phyloP scores from a whole-genome alignment of 2,329 filamentous ascomycete species.

The Daldinia sp. region DNA sequence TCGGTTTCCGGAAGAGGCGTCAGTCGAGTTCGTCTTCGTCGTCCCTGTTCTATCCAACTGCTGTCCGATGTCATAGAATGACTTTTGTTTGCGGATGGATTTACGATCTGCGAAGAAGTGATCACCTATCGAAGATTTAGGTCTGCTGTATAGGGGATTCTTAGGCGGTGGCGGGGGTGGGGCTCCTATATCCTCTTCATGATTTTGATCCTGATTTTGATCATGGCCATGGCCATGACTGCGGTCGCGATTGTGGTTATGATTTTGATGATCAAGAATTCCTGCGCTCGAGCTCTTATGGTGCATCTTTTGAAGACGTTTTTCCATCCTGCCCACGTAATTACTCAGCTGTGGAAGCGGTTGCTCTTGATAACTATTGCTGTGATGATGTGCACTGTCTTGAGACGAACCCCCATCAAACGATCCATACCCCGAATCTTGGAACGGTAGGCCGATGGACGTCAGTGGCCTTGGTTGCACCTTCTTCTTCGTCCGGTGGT shows the following conservation, averaged over 20 bases:
- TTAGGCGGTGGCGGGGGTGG: slow-evolving; percentile 55
- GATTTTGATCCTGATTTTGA: no score
- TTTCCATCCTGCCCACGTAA: slow-evolving; percentile 94
- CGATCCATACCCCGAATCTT: slow-evolving; percentile 69
- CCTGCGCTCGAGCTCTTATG: slow-evolving; percentile 60
- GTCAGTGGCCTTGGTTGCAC: slow-evolving; percentile 67
- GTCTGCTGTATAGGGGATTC: slow-evolving; percentile 58
- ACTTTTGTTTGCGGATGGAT: slow-evolving; percentile 69
- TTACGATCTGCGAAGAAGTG: slow-evolving; percentile 53
- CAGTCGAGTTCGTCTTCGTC: slow-evolving; percentile 85
- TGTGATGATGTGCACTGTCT: slow-evolving; percentile 53
- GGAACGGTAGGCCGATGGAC: slow-evolving; percentile 72
- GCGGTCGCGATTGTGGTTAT: no score
- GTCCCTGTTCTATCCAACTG: slow-evolving; percentile 82
- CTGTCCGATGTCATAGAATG: slow-evolving; percentile 78
- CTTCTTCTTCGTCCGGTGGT: slow-evolving; percentile 52
- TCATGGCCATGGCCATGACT: no score
- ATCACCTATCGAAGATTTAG: slow-evolving; percentile 66
- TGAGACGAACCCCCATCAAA: slow-evolving; percentile 64
- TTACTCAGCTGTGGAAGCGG: slow-evolving; percentile 78
- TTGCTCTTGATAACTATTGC: slow-evolving; percentile 54
- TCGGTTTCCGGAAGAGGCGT: slow-evolving; percentile 75
- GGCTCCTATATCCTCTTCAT: slow-evolving; percentile 52
- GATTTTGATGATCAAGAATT: slow-evolving; percentile 53
- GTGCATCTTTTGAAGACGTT: slow-evolving; percentile 76